Evolutionary conservation across 495 filamentous ascomycete species (phyloP), one percentile per base, ranked within the genome.

Genomic region (Trichoderma reesei): DNA sequence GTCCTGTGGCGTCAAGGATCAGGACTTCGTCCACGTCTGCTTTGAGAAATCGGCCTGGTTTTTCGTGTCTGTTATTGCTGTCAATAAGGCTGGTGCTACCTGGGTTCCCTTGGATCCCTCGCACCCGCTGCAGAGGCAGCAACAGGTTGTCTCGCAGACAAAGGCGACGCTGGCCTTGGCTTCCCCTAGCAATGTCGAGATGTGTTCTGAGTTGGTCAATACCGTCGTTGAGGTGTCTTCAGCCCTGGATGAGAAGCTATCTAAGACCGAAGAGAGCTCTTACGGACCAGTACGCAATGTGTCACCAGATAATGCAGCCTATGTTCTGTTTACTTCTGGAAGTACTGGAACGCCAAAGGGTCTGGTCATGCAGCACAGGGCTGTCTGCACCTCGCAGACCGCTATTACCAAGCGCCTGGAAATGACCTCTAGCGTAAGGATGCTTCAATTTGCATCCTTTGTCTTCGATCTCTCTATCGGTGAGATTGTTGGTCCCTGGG

Each of bases 391-490:
- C 18, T 13, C 26, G 36, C 16, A 46, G 65, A 6, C 64, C 66
- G 66, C 69, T 85, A 3, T 63, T 74, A 0, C 79, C 81, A 2
- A 68, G 67, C 20, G 68, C 72, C 18, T 72, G 83, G 1, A 77
- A 78, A 1, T 61, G 63, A 0, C 67, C 85, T 18, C 66, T 75
- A 33, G 74, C 69, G 1, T 67, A 84, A 9, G 73, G 68, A 1
- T 86, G 8, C 77, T 91, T 66, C 88, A 91, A 65, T 84, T 88
- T 63, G 85, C 87, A 2, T 85, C 84, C 56, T 88, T 85, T 68
- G 84, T 85, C 1, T 88, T 88, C 44, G 89, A 92, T 65, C 81
- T 85, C 37, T 84, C 84, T 51, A 76, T 90, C 20, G 70, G 82
- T 4, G 88, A 91, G 63, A 84, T 88, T 4, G 82, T 89, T 62